Evolutionary conservation across 179 eudicot genomes (phyloP).

Genomic region (Beta lomatogona): DNA sequence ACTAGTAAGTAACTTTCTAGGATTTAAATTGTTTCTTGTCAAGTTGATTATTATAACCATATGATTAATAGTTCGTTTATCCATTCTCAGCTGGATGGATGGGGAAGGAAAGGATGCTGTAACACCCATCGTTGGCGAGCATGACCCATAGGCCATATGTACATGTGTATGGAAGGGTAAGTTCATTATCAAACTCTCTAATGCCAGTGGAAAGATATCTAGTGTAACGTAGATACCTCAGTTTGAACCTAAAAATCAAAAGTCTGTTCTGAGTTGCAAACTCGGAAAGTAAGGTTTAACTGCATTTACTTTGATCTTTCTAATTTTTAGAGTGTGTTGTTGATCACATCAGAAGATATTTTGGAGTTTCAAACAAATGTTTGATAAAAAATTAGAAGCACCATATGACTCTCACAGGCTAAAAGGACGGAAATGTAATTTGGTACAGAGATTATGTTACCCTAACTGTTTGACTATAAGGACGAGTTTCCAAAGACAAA

Average conservation of each 20-base stretch:
- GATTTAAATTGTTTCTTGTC: too few species aligned
- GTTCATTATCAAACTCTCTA: slow-evolving; percentile 19
- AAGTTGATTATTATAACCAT: background rate
- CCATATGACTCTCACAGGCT: background rate
- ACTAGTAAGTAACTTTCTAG: too few species aligned
- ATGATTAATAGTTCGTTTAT: slow-evolving; percentile 18
- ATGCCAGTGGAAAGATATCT: background rate
- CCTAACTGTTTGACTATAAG: background rate
- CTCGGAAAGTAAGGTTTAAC: too few species aligned
- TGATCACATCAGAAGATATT: background rate
- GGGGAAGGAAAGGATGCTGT: slow-evolving; percentile 68
- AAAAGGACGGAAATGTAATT: background rate
- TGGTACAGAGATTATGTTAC: too few species aligned
- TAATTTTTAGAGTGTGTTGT: too few species aligned
- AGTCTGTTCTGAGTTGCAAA: background rate
- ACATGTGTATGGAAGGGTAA: slow-evolving; percentile 82
- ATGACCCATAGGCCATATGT: slow-evolving; percentile 69
- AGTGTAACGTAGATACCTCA: background rate
- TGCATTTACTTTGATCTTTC: too few species aligned
- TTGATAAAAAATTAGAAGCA: background rate
- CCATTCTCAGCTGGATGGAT: slow-evolving; percentile 90
- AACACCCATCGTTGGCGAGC: slow-evolving; percentile 85
- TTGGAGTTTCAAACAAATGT: background rate
- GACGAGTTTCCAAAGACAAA: background rate
- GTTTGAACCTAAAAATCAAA: background rate